phyloP scores from a whole-genome alignment of 2,329 filamentous ascomycete genomes.

The Aspergillus novoparasiticus region DNA sequence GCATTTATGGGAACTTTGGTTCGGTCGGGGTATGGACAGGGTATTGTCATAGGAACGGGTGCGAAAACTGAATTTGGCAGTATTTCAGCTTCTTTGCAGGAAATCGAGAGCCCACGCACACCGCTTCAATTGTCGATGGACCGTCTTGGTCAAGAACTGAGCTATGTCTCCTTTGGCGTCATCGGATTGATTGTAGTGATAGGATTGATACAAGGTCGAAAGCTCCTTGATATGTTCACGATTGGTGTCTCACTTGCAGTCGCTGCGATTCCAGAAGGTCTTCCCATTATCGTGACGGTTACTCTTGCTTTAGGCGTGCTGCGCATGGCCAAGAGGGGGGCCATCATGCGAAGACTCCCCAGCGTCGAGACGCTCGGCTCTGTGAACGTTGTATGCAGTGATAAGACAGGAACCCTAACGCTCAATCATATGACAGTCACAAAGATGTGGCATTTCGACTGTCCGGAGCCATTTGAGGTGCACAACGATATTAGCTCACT shows the following conservation, averaged over 20 bases:
- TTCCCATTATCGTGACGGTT: slow-evolving; percentile 97
- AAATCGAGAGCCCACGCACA: slow-evolving; percentile 92
- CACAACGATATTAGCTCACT: slow-evolving; percentile 55
- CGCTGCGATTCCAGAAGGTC: slow-evolving; percentile 90
- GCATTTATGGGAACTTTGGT: slow-evolving; percentile 98
- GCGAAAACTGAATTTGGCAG: slow-evolving; percentile 93
- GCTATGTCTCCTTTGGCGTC: slow-evolving; percentile 93
- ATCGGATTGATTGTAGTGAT: slow-evolving; percentile 92
- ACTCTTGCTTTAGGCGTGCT: slow-evolving; percentile 93
- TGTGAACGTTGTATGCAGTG: slow-evolving; percentile 99
- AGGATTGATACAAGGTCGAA: slow-evolving; percentile 86
- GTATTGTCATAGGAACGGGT: slow-evolving; percentile 95
- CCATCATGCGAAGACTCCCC: slow-evolving; percentile 92
- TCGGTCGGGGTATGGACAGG: slow-evolving; percentile 91
- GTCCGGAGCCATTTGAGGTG: slow-evolving; percentile 58
- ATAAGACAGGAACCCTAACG: slow-evolving; percentile 95
- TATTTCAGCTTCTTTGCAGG: slow-evolving; percentile 89
- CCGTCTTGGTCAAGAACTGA: slow-evolving; percentile 90
- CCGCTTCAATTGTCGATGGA: slow-evolving; percentile 97
- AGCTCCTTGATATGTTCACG: slow-evolving; percentile 90
- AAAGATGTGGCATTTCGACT: slow-evolving; percentile 93
- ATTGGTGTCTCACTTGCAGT: slow-evolving; percentile 97
- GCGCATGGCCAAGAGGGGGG: slow-evolving; percentile 92
- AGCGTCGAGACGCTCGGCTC: slow-evolving; percentile 97
- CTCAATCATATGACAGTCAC: slow-evolving; percentile 98